phyloP scores from a whole-genome alignment of 495 filamentous ascomycete genomes.

The Xylaria acuta region DNA sequence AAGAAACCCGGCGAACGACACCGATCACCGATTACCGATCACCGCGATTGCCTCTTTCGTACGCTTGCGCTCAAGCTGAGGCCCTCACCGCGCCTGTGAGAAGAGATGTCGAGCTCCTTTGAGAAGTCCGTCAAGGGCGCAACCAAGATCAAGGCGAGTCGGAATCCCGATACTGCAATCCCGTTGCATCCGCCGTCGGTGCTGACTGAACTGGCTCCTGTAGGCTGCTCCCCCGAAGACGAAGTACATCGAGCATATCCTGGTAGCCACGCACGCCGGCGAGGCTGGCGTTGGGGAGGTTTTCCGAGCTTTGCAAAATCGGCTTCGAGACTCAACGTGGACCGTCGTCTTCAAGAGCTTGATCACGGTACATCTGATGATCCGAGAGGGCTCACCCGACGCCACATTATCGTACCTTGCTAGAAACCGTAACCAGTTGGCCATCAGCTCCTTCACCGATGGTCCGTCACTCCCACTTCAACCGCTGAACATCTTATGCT shows the following conservation, averaged over 20 bases:
- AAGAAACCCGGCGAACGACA: neutral
- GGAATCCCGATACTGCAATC: neutral
- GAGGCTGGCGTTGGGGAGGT: conserved; percentile 96
- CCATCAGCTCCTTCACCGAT: conserved; percentile 90
- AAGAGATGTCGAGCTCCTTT: conserved; percentile 77
- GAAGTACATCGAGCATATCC: conserved; percentile 98
- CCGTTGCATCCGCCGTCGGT: conserved; percentile 21
- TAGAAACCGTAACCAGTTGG: conserved; percentile 81
- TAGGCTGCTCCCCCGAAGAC: conserved; percentile 96
- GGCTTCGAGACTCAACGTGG: conserved; percentile 95
- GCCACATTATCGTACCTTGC: conserved; percentile 86
- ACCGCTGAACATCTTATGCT: conserved; percentile 28
- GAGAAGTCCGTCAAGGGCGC: conserved; percentile 94
- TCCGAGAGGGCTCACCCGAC: conserved; percentile 90
- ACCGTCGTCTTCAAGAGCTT: conserved; percentile 94
- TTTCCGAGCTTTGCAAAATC: conserved; percentile 86
- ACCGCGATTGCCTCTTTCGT: neutral
- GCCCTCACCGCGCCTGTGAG: neutral
- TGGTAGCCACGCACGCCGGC: conserved; percentile 92
- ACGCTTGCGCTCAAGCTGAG: neutral
- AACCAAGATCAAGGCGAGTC: conserved; percentile 87
- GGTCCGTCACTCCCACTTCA: conserved; percentile 61
- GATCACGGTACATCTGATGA: conserved; percentile 96
- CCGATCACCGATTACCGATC: conserved; percentile 2
- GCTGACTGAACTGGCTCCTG: conserved; percentile 32